Base-by-base conservation (phyloP, 306 rosid genomes). In the Ammopiptanthus mongolicus region DNA sequence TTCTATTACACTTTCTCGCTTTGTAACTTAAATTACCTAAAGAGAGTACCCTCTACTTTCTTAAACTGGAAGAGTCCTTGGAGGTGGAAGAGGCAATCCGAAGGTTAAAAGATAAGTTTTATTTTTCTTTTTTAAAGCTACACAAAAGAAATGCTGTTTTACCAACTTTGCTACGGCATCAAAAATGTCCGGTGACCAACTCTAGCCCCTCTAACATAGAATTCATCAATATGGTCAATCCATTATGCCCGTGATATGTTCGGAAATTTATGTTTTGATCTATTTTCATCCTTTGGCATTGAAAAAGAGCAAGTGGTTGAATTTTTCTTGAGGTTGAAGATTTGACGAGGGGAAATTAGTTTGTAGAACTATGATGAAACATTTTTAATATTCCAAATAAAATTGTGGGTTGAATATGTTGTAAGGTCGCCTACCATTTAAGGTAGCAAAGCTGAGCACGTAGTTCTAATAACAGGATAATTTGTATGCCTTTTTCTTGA, bases 381-480 rank as follows among this genome's bases (percentile, higher is more conserved):
- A 10, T 41, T 42, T 3, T 61, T 10, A 42, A 12, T 44, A 42
- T 79, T 71, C 10, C 34, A 50, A 51, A 75, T 75, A 63, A 64
- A 55, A 75, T 52, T 56, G 50, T 73, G 81, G 68, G 41, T 80
- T 78, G 75, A 65, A 83, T 79, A 84, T 74, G 87, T 85, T 87
- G 88, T 74, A 82, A 48, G 67, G 83, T 73, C 74, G 80, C 80
- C 81, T 72, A 82, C 63, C 81, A 78, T 62, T 74, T 37, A 78
- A 74, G 69, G 81, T 39, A 66, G 23, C 19, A 72, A 64, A 77
- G 76, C 61, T 47, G 41, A 52, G 25, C 80, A 50, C 72, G 23
- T 48, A 74, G 81, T 76, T 65, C n/a, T 33, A 75, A 15, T 61
- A 48, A 53, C 4, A 53, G 65, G 10, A 42, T 42, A 78, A 67